Conservation (phyloP, 2,329 filamentous ascomycete species). For the Diplodia mutila region DNA sequence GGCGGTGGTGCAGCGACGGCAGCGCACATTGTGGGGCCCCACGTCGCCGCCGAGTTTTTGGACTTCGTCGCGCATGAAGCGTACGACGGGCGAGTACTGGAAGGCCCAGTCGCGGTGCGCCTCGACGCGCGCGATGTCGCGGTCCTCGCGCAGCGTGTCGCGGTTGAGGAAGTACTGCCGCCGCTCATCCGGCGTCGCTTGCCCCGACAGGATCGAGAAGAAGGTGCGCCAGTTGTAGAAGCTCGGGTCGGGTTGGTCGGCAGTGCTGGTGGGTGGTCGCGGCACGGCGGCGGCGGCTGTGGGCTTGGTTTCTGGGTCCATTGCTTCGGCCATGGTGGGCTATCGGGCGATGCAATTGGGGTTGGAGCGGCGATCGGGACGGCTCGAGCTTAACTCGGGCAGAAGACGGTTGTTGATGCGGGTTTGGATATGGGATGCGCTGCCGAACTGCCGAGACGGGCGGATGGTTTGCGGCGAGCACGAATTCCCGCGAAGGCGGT, state of each 20-base stretch:
- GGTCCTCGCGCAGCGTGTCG: slow-evolving; percentile 73
- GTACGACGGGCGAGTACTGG: slow-evolving; percentile 78
- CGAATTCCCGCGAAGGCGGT: slow-evolving; percentile 18
- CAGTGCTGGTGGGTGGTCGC: slow-evolving; percentile 26
- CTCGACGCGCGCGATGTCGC: slow-evolving; percentile 82
- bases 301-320: slow-evolving; percentile 10
- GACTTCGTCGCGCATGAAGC: slow-evolving; percentile 84
- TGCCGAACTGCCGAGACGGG: not conserved
- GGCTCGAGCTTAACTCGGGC: not conserved
- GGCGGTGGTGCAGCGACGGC: slow-evolving; percentile 73
- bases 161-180: slow-evolving; percentile 78
- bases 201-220: slow-evolving; percentile 78
- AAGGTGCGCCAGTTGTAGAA: slow-evolving; percentile 75
- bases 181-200: slow-evolving; percentile 69
- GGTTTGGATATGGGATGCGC: not conserved
- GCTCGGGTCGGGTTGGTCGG: slow-evolving; percentile 37
- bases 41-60: slow-evolving; percentile 76
- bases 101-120: slow-evolving; percentile 82
- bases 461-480: not conserved
- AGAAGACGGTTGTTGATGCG: not conserved
- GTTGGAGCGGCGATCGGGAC: not conserved
- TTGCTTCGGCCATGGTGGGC: slow-evolving; percentile 18
- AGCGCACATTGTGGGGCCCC: slow-evolving; percentile 75
- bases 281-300: slow-evolving; percentile 27
- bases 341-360: not conserved